Percentiles rank a stretch among this genome's conserved stretches.
Conservation (phyloP, 176 grass and related monocot genomes). For the Miscanthus lutarioriparius region DNA sequence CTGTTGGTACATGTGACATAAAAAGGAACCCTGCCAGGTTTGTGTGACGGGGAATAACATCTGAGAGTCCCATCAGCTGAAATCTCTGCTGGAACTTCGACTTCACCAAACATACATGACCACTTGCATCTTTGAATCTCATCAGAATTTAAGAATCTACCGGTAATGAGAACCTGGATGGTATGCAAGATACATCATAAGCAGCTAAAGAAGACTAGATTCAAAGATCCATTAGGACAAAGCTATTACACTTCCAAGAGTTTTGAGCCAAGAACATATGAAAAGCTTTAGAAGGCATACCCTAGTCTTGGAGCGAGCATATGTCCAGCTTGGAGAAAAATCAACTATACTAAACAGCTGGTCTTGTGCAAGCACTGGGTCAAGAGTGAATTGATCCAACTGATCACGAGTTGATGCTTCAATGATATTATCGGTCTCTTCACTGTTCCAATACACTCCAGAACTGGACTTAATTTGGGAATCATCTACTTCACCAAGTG, state of each 20-base stretch:
- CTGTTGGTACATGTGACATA: slow-evolving; percentile 90
- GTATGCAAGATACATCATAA: slow-evolving; percentile 38
- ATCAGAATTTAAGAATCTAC: slow-evolving; percentile 65
- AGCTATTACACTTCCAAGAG: slow-evolving; percentile 10
- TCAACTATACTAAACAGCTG: slow-evolving; percentile 87
- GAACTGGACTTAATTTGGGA: slow-evolving; percentile 72
- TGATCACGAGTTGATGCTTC: slow-evolving; percentile 60
- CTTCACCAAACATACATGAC: slow-evolving; percentile 99
- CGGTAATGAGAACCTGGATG: slow-evolving; percentile 67
- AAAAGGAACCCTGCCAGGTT: slow-evolving; percentile 82
- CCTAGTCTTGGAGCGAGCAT: slow-evolving; percentile 61
- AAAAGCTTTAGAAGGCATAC: slow-evolving; percentile 43
- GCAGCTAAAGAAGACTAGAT: slow-evolving; percentile 28
- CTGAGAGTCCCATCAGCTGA: slow-evolving; percentile 51
- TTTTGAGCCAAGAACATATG: slow-evolving; percentile 3
- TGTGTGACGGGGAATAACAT: slow-evolving; percentile 66
- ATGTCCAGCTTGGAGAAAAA: slow-evolving; percentile 82
- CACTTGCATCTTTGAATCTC: slow-evolving; percentile 57
- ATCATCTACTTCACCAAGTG: slow-evolving; percentile 66
- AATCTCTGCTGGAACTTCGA: slow-evolving; percentile 78
- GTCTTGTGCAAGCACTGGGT: slow-evolving; percentile 69
- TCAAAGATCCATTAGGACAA: not conserved
- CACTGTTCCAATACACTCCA: slow-evolving; percentile 65
- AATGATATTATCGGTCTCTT: slow-evolving; percentile 67
- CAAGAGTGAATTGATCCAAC: slow-evolving; percentile 70